phyloP scores from a whole-genome alignment of 2,329 filamentous ascomycete genomes.

The Chrysosporium keratinophilum region DNA sequence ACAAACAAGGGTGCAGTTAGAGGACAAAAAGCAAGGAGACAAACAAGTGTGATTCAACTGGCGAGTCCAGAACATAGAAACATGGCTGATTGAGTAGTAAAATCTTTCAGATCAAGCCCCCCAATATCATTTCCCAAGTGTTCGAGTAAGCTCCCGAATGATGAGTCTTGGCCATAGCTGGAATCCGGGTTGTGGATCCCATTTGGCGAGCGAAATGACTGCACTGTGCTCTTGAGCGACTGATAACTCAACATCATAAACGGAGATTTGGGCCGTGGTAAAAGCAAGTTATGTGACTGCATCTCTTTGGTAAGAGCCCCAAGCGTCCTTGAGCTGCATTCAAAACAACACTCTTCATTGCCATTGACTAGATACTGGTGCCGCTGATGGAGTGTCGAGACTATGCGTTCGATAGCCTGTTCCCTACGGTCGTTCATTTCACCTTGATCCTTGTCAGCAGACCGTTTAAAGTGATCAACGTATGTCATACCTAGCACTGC shows the following conservation, averaged over 20 bases:
- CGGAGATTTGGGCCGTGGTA: conserved; percentile 14
- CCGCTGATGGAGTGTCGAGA: conserved; percentile 14
- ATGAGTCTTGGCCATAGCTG: neutral
- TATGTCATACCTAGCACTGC: conserved; percentile 15
- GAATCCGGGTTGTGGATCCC: neutral
- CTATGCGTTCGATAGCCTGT: conserved; percentile 7
- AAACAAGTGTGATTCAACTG: no score
- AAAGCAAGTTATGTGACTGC: conserved; percentile 15
- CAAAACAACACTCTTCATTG: conserved; percentile 18
- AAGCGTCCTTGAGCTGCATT: conserved; percentile 22
- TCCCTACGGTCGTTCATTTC: conserved; percentile 4
- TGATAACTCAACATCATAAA: neutral
- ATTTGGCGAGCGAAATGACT: neutral
- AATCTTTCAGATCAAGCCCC: neutral
- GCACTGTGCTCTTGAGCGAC: neutral
- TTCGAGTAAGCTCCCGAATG: neutral
- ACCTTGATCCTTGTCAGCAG: neutral
- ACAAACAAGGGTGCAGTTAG: no score
- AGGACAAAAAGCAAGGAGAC: no score
- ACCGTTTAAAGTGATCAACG: neutral
- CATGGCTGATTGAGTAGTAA: no score
- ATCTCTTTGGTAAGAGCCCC: conserved; percentile 18
- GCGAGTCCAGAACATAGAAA: no score
- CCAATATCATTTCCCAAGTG: neutral
- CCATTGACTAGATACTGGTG: conserved; percentile 12